Percentiles rank a stretch among this genome's conserved stretches.
These are phyloP conservation scores for Globisporangium sylvaticum DNA, from an alignment of 352 stramenopile genomes.

Conservation along the genomic window DNA sequence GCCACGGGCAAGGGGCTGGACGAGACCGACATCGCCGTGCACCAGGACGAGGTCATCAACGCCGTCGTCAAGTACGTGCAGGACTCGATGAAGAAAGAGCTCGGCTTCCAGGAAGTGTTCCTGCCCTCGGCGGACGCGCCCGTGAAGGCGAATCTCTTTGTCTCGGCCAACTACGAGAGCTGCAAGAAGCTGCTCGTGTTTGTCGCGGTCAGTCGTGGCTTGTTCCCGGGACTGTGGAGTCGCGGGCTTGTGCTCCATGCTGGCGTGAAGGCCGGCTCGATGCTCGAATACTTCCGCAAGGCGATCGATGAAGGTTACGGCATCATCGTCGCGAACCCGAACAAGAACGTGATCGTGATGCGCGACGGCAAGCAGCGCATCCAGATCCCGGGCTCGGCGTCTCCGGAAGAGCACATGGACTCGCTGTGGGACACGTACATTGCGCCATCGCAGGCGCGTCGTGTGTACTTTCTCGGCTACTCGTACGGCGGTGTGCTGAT, in stretches of 20 bases:
- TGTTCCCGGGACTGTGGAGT: constrained; percentile 85
- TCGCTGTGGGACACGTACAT: constrained; percentile 86
- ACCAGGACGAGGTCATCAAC: constrained; percentile 88
- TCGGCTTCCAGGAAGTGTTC: constrained; percentile 76
- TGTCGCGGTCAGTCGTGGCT: constrained; percentile 73
- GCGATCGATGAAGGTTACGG: constrained; percentile 81
- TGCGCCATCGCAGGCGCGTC: constrained; percentile 40
- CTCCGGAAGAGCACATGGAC: constrained; percentile 87
- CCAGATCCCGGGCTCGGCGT: constrained; percentile 79
- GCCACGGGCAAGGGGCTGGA: constrained; percentile 77
- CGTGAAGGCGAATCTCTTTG: constrained; percentile 83
- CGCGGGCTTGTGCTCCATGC: constrained; percentile 80
- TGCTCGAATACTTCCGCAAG: constrained; percentile 89
- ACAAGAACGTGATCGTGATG: constrained; percentile 87
- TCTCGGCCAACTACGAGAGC: constrained; percentile 76
- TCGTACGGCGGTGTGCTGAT: constrained; percentile 86
- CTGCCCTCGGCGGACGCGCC: constrained; percentile 62
- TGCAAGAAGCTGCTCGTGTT: constrained; percentile 85
- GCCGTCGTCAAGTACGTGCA: constrained; percentile 84
- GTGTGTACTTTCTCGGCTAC: constrained; percentile 87
- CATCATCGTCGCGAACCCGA: constrained; percentile 87
- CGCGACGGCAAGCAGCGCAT: constrained; percentile 76
- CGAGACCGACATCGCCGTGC: constrained; percentile 80
- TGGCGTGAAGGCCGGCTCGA: constrained; percentile 83
- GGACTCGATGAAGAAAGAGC: constrained; percentile 75